Evolutionary conservation across 768 basidiomycete genomes (phyloP).

Genomic region (Lentinula raphanica): DNA sequence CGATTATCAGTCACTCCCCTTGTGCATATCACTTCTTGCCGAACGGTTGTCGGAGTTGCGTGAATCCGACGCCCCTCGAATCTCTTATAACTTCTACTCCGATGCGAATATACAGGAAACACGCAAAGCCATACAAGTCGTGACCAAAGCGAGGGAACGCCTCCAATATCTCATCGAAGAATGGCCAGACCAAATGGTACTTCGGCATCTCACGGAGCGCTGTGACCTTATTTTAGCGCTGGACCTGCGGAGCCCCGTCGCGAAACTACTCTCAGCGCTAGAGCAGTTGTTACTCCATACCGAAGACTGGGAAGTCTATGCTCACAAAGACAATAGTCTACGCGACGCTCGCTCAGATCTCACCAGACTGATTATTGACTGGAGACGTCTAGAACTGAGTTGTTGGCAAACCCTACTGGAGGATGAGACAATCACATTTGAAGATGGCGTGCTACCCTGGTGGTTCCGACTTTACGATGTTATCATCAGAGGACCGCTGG

Average conservation of each 20-base stretch:
- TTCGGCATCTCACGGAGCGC: constrained; percentile 75
- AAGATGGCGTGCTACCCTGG: constrained; percentile 52
- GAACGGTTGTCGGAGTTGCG: constrained; percentile 30
- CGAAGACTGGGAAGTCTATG: constrained; percentile 95
- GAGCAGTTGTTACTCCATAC: constrained; percentile 84
- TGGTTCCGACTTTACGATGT: constrained; percentile 91
- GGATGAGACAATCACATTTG: constrained; percentile 56
- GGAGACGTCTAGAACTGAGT: constrained; percentile 85
- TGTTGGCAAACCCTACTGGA: constrained; percentile 83
- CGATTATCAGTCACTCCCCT: constrained; percentile 45
- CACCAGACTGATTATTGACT: constrained; percentile 72
- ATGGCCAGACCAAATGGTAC: constrained; percentile 98
- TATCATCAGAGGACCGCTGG: constrained; percentile 56
- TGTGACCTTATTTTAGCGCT: constrained; percentile 63
- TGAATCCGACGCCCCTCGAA: constrained; percentile 12
- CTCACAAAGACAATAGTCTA: constrained; percentile 87
- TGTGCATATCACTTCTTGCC: constrained; percentile 48
- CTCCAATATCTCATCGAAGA: constrained; percentile 58
- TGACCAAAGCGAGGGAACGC: constrained; percentile 46
- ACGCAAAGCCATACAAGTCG: constrained; percentile 49
- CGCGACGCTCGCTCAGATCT: constrained; percentile 59
- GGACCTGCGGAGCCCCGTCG: constrained; percentile 64
- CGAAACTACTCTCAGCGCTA: constrained; percentile 73
- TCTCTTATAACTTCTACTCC: constrained; percentile 68
- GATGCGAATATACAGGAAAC: constrained; percentile 74